These are phyloP conservation scores for Paracamarosporium sp. DNA, from an alignment of 2,329 filamentous ascomycete species.

Conservation along the genomic window DNA sequence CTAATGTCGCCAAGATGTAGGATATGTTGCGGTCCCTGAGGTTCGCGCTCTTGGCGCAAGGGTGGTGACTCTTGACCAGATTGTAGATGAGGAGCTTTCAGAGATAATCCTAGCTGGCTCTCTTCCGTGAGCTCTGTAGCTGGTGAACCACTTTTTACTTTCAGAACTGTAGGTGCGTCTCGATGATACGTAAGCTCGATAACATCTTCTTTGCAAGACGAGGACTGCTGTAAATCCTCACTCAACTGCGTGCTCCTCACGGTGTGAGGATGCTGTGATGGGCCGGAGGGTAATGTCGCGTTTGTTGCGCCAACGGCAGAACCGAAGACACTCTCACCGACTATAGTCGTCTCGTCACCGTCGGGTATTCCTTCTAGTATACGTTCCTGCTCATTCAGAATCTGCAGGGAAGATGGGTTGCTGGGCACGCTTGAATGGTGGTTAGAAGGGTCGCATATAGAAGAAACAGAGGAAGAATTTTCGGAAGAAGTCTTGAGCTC, in stretches of 20 bases:
- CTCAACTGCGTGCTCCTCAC: neutral
- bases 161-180: neutral
- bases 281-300: neutral
- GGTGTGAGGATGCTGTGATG: neutral
- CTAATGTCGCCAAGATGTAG: neutral
- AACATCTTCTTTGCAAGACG: neutral
- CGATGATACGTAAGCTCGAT: neutral
- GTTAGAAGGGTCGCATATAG: neutral
- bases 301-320: neutral
- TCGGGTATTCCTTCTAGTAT: neutral
- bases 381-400: neutral
- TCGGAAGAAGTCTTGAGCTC: neutral
- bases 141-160: neutral
- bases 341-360: neutral
- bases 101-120: neutral
- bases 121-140: neutral
- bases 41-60: neutral
- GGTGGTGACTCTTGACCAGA: neutral
- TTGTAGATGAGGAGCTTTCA: neutral
- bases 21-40: neutral
- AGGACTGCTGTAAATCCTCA: neutral
- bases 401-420: neutral
- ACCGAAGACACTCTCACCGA: neutral
- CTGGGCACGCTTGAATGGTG: neutral
- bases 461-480: neutral